Base-by-base conservation (phyloP, 345 rosid genomes). In the Sonneratia caseolaris region DNA sequence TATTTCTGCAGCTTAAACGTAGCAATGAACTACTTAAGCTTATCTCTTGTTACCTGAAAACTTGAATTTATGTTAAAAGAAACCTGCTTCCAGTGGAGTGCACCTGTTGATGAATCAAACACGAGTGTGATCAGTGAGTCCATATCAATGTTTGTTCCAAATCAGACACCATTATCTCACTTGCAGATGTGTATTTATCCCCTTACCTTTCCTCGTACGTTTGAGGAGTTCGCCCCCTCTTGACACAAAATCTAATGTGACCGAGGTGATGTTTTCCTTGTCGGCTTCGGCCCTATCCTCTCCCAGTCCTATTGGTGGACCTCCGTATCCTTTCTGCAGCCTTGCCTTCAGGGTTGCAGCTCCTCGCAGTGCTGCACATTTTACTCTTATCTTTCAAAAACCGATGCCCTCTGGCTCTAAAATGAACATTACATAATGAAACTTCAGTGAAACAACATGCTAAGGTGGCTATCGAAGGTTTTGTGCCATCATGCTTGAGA, bases 131-230 rank as follows among this genome's bases (percentile, higher is more conserved):
- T 15, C 5, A 66, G 10, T 8, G 32, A n/a, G 32, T 57, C 35
- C 35, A 57, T 2, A 57, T 57, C 13, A 32, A n/a, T n/a, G 64
- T 57, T 10, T 32, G 3, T 35, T 10, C 36, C 19, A 3, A 24
- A 10, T 10, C 27, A 62, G 8, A 53, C 59, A 18, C n/a, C 38
- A 45, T 27, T 11, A 16, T 35, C 19, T 19, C 24, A 0, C 7
- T 57, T 40, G 43, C 43, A 59, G 21, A 6, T 19, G 15, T 42
- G 6, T 27, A 42, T 22, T 16, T 15, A 35, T 69, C 45, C 24
- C n/a, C 70, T n/a, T 78, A 93, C 98, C 98, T 91, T 93, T 89
- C 77, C 98, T 88, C 51, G 98, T 93, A 40, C 91, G 90, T 84
- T 93, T 93, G 64, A 93, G 88, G 66, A 93, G 92, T 73, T 91